Percentiles rank a stretch among this genome's conserved stretches.
phyloP scores from a whole-genome alignment of 75 land plant species.

The Cupressus sempervirens region DNA sequence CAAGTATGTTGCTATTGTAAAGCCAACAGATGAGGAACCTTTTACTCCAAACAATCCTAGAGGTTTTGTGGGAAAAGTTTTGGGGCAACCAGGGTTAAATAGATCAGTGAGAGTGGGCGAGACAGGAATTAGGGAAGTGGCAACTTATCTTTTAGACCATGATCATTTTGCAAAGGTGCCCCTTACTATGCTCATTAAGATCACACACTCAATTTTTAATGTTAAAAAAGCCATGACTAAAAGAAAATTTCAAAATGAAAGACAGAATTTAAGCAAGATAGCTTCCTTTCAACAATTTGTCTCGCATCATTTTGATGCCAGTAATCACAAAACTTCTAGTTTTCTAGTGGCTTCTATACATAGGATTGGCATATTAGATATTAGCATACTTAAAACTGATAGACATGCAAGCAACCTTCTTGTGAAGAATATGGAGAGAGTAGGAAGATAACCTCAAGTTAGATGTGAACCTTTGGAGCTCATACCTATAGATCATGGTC shows the following conservation, averaged over 20 bases:
- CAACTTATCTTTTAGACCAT: conserved; percentile 79
- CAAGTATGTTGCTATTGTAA: conserved; percentile 73
- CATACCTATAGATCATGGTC: conserved; percentile 82
- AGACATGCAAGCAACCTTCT: conserved; percentile 74
- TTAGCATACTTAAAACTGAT: conserved; percentile 76
- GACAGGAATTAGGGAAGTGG: conserved; percentile 84
- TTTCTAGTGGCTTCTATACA: conserved; percentile 76
- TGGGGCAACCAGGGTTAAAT: conserved; percentile 83
- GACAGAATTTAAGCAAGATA: conserved; percentile 55
- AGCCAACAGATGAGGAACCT: conserved; percentile 92
- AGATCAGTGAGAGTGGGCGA: conserved; percentile 77
- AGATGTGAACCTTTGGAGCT: conserved; percentile 45
- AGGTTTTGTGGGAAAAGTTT: conserved; percentile 69
- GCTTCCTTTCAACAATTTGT: conserved; percentile 85
- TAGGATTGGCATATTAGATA: conserved; percentile 74
- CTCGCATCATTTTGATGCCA: conserved; percentile 71
- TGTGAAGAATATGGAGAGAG: conserved; percentile 35
- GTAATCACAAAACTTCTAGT: conserved; percentile 75
- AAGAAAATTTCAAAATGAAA: conserved; percentile 17
- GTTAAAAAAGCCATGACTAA: conserved; percentile 45
- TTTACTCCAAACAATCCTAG: conserved; percentile 93
- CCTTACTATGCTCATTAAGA: conserved; percentile 66
- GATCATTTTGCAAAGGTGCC: conserved; percentile 81
- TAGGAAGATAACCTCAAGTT: conserved; percentile 29
- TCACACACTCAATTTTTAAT: conserved; percentile 71